These are phyloP conservation scores for Chaetomium strumarium DNA, from an alignment of 2,329 filamentous ascomycete species.

Conservation along the genomic window DNA sequence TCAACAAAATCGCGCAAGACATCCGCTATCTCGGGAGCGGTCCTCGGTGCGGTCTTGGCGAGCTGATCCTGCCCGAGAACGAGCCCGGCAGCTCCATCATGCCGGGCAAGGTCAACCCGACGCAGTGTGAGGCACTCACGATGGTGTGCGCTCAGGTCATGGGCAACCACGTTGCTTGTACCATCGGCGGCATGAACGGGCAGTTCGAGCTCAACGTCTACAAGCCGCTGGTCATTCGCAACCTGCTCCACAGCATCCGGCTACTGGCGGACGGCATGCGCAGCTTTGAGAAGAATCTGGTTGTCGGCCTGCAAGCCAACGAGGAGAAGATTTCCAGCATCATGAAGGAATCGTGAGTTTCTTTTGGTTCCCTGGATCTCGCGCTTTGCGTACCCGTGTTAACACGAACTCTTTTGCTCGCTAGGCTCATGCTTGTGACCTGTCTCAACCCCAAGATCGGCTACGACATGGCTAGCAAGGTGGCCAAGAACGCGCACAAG, in stretches of 20 bases:
- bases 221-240: constrained; percentile 94
- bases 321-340: constrained; percentile 86
- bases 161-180: constrained; percentile 91
- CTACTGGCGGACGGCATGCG: constrained; percentile 88
- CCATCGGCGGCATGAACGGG: constrained; percentile 92
- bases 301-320: constrained; percentile 83
- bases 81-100: constrained; percentile 98
- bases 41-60: constrained; percentile 89
- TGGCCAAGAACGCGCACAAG: constrained; percentile 98
- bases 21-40: constrained; percentile 95
- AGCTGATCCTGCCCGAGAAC: constrained; percentile 92
- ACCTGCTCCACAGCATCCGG: constrained; percentile 85
- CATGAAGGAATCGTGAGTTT: constrained; percentile 83
- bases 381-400: background rate
- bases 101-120: constrained; percentile 99
- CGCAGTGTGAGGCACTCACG: constrained; percentile 93
- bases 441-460: constrained; percentile 97
- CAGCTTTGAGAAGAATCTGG: constrained; percentile 91
- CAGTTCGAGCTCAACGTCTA: constrained; percentile 99
- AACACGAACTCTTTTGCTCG: constrained; percentile 17
- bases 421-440: constrained; percentile 94
- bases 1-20: constrained; percentile 98
- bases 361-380: background rate
- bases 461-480: constrained; percentile 95
- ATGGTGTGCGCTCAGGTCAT: constrained; percentile 98